These are phyloP conservation scores for Puccinia novopanici DNA, from an alignment of 1,284 basidiomycete species.

Conservation along the genomic window DNA sequence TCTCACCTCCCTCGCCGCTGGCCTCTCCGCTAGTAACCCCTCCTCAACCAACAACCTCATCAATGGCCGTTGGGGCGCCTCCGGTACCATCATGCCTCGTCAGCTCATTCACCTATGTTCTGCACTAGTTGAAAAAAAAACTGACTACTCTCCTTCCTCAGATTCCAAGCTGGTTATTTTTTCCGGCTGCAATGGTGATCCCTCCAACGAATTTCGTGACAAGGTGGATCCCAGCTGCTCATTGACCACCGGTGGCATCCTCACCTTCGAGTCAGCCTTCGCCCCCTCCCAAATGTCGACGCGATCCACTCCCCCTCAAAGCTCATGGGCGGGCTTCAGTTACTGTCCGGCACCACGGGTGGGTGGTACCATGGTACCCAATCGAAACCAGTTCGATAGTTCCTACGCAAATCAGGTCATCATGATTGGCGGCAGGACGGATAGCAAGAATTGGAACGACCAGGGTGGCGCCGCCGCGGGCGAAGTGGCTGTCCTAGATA, in stretches of 20 bases:
- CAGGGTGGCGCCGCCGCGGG: slow-evolving; percentile 66
- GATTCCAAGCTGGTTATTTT: slow-evolving; percentile 33
- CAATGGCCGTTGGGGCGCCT: slow-evolving; percentile 34
- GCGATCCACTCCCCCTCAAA: slow-evolving; percentile 60
- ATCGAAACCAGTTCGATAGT: slow-evolving; percentile 65
- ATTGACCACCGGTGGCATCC: slow-evolving; percentile 24
- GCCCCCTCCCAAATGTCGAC: slow-evolving; percentile 55
- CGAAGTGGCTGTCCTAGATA: slow-evolving; percentile 72
- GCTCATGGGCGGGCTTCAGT: slow-evolving; percentile 58
- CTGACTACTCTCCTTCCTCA: neutral
- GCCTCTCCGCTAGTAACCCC: slow-evolving; percentile 25
- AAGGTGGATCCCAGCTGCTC: slow-evolving; percentile 12
- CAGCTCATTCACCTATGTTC: neutral
- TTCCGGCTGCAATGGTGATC: slow-evolving; percentile 44
- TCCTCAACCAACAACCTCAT: slow-evolving; percentile 13
- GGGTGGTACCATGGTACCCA: slow-evolving; percentile 67
- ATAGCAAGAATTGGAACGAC: slow-evolving; percentile 70
- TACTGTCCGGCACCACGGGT: slow-evolving; percentile 72
- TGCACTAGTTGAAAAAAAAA: neutral
- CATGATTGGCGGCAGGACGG: slow-evolving; percentile 69
- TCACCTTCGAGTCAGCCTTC: slow-evolving; percentile 23
- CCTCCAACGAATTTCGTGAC: slow-evolving; percentile 20
- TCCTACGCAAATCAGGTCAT: slow-evolving; percentile 69
- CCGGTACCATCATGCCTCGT: slow-evolving; percentile 41
- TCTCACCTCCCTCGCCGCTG: slow-evolving; percentile 10